Percentiles rank a stretch among this genome's conserved stretches.
phyloP scores from a whole-genome alignment of 371 early-diverging fungal genomes.

The Amoeboaphelidium occidentale region DNA sequence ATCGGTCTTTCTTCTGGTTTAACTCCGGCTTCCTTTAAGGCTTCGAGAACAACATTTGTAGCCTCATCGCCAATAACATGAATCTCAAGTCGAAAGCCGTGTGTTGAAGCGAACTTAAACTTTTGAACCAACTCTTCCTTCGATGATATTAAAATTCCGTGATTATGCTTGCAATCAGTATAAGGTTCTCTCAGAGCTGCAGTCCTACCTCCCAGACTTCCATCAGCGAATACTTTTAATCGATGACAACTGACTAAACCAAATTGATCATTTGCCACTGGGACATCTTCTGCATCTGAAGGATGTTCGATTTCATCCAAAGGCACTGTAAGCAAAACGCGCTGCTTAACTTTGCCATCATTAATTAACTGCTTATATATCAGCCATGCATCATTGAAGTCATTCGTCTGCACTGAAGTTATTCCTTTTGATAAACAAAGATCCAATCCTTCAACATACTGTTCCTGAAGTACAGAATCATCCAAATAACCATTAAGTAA shows the following conservation, averaged over 20 bases:
- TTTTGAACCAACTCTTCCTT: neutral
- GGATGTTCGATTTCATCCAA: neutral
- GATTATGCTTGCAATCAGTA: neutral
- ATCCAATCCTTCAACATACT: neutral
- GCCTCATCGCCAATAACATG: neutral
- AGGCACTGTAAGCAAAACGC: neutral
- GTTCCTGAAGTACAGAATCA: neutral
- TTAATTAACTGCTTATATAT: neutral
- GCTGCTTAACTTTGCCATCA: neutral
- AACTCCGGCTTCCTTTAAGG: neutral
- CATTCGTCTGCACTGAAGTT: neutral
- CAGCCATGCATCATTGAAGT: neutral
- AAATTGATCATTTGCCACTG: neutral
- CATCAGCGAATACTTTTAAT: neutral
- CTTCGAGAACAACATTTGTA: neutral
- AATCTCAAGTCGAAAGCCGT: neutral
- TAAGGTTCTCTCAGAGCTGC: neutral
- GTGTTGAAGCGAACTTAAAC: neutral
- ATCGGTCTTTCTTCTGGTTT: neutral
- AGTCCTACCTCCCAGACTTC: neutral
- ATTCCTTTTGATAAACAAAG: neutral
- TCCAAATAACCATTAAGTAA: neutral
- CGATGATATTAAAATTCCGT: neutral
- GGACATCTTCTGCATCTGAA: neutral
- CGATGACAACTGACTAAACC: neutral